Evolutionary conservation across 2,329 filamentous ascomycete genomes (phyloP).

Genomic region (Trichophyton equinum): DNA sequence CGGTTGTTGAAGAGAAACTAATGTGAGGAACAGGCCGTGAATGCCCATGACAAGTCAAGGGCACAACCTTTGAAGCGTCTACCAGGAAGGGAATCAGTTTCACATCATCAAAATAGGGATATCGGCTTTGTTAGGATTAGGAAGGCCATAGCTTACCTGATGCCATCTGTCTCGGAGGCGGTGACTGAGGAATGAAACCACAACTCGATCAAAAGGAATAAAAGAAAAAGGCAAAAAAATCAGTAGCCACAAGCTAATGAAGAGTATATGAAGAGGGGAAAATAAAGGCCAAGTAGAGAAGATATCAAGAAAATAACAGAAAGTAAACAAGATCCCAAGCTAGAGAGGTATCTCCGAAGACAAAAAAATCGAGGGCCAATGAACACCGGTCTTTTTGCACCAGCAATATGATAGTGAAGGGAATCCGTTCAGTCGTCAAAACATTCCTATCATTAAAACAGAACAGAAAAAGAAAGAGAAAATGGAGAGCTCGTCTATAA

Average conservation of each 20-base stretch:
- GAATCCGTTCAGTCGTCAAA: constrained; percentile 25
- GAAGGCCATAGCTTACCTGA: constrained; percentile 1
- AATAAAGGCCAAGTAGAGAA: not conserved
- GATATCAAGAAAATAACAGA: not conserved
- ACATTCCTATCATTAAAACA: constrained; percentile 22
- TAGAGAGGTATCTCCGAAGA: not conserved
- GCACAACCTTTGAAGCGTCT: constrained; percentile 40
- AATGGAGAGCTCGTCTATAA: constrained; percentile 4
- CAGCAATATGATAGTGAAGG: constrained; percentile 6
- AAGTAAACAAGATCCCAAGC: not conserved
- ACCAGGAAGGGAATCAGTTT: not conserved
- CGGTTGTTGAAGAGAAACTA: constrained; percentile 71
- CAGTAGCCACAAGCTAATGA: not conserved
- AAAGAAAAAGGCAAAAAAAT: not conserved
- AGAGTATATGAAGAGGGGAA: not conserved
- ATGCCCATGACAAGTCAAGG: constrained; percentile 87
- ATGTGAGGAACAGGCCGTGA: constrained; percentile 85
- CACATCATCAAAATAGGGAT: not conserved
- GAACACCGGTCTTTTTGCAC: constrained; percentile 7
- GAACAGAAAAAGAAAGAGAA: not conserved
- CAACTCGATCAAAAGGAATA: not conserved
- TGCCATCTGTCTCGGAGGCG: not conserved
- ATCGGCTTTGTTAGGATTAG: not conserved
- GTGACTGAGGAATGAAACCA: not conserved
- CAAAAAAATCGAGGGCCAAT: constrained; percentile 2